Conservation (phyloP, 768 basidiomycete species). For the Cyathus striatus region DNA sequence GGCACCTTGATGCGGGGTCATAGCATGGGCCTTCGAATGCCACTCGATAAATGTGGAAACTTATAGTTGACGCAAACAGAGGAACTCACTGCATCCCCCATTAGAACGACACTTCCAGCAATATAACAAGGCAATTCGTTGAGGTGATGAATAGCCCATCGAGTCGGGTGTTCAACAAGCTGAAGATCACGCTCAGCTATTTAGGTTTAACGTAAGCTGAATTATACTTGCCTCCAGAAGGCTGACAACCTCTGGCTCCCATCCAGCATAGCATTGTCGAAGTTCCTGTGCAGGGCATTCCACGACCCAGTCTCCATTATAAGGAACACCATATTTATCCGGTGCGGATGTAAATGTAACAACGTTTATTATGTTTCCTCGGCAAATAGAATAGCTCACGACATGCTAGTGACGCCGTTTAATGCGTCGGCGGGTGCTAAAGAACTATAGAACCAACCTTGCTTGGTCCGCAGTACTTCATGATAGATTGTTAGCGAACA, state of each 20-base stretch:
- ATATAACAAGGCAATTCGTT: conserved; percentile 29
- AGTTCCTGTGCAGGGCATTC: conserved; percentile 24
- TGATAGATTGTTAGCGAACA: conserved; percentile 2
- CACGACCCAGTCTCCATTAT: conserved; percentile 24
- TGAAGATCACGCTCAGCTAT: conserved; percentile 6
- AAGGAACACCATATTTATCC: conserved; percentile 20
- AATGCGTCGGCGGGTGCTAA: not conserved
- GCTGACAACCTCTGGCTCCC: conserved; percentile 25
- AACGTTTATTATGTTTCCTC: conserved; percentile 37
- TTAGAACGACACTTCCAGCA: conserved; percentile 28
- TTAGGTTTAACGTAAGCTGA: not conserved
- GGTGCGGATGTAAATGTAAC: conserved; percentile 35
- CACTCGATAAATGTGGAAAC: not conserved
- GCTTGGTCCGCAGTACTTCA: conserved; percentile 42
- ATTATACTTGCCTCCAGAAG: conserved; percentile 19
- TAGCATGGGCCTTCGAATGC: conserved; percentile 16
- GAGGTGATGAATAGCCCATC: conserved; percentile 34
- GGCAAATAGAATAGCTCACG: conserved; percentile 42
- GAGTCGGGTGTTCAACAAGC: conserved; percentile 24
- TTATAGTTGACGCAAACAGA: too few species aligned
- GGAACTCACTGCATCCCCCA: conserved; percentile 36
- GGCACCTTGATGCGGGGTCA: conserved; percentile 20
- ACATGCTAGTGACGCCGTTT: conserved; percentile 27
- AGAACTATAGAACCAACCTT: conserved; percentile 23
- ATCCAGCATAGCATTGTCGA: conserved; percentile 22